A percentile compares a stretch with the other conserved stretches of the same genome.
Conservation (phyloP, 306 rosid species). For the Oxytropis ochrocephala region DNA sequence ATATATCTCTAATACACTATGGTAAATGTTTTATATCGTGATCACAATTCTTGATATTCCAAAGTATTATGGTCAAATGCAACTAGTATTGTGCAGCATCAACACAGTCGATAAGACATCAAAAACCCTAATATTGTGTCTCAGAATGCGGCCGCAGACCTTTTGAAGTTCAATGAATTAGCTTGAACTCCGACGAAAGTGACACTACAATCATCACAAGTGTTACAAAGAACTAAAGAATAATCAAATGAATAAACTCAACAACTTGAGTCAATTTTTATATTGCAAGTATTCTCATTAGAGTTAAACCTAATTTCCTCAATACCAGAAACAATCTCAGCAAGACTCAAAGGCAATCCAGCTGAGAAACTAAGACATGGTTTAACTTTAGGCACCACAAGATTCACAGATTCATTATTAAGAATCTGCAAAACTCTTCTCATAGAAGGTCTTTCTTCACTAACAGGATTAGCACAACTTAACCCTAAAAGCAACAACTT, state of each 20-base stretch:
- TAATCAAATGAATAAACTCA: conserved; percentile 20
- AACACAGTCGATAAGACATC: no score
- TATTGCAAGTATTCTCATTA: conserved; percentile 28
- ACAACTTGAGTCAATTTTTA: conserved; percentile 16
- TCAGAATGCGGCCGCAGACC: no score
- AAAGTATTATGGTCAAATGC: no score
- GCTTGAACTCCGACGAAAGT: conserved; percentile 44
- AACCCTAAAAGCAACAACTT: conserved; percentile 25
- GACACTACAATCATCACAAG: neutral
- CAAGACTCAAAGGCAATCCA: conserved; percentile 27
- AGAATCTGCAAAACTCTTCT: conserved; percentile 29
- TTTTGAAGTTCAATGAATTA: conserved; percentile 39
- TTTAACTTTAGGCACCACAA: conserved; percentile 25
- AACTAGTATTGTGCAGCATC: no score
- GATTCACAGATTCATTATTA: conserved; percentile 10
- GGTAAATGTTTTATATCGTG: neutral
- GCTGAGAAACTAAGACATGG: conserved; percentile 26
- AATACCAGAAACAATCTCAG: conserved; percentile 54
- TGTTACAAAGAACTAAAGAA: conserved; percentile 31
- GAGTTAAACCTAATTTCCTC: conserved; percentile 26
- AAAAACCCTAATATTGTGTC: no score
- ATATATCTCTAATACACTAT: neutral
- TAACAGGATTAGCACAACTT: conserved; percentile 28
- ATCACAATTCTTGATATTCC: no score
- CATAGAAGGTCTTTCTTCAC: conserved; percentile 28